Conservation (phyloP, 106 monocot species). For the Acorus gramineus region DNA sequence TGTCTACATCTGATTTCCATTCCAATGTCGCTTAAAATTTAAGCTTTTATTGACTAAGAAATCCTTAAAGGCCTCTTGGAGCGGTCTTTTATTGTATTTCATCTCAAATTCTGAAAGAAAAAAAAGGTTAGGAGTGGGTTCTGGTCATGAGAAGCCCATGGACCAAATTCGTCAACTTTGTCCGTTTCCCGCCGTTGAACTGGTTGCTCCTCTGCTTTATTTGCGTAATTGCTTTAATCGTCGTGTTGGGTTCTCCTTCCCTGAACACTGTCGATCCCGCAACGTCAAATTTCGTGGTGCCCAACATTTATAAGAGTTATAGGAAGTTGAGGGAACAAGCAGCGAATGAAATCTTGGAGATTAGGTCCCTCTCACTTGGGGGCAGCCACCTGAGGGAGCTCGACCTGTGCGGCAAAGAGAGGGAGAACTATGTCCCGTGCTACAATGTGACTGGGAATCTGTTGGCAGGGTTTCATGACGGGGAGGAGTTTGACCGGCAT, state of each 20-base stretch:
- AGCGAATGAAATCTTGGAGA: slow-evolving; percentile 12
- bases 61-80: too few relatives aligned
- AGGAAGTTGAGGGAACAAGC: slow-evolving; percentile 18
- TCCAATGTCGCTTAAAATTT: too few relatives aligned
- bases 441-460: slow-evolving; percentile 22
- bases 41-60: too few relatives aligned
- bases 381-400: slow-evolving; percentile 7
- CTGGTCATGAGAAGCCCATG: slow-evolving; percentile 17
- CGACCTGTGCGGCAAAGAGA: slow-evolving; percentile 22
- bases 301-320: slow-evolving; percentile 5
- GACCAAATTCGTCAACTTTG: slow-evolving; percentile 1
- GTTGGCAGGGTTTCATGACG: slow-evolving; percentile 12
- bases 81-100: too few relatives aligned
- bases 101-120: too few relatives aligned
- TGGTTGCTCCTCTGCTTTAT: slow-evolving; percentile 19
- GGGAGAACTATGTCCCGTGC: slow-evolving; percentile 29
- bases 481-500: slow-evolving; percentile 23
- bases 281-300: not conserved
- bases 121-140: too few relatives aligned
- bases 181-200: slow-evolving; percentile 13
- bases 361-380: slow-evolving; percentile 13
- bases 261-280: not conserved
- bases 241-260: slow-evolving; percentile 6
- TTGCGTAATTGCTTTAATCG: slow-evolving; percentile 3
- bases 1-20: too few relatives aligned